These are phyloP conservation scores for Xylaria sp. DNA, from an alignment of 2,329 filamentous ascomycete genomes.

Conservation along the genomic window DNA sequence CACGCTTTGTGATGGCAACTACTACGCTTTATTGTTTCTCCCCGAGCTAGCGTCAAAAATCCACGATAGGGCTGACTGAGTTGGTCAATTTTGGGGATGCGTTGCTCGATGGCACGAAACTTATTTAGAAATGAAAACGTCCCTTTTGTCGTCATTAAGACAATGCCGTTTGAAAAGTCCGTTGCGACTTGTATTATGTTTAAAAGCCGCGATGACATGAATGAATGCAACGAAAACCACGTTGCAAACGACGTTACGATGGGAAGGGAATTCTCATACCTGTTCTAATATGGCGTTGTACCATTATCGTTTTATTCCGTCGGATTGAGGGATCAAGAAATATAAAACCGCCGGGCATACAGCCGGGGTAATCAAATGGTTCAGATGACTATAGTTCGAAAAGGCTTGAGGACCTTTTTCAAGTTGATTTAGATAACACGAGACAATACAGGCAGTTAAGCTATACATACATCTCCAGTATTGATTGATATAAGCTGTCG, in stretches of 20 bases:
- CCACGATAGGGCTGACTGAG: background rate
- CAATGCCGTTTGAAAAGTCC: background rate
- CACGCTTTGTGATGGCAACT: conserved; percentile 71
- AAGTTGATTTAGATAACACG: background rate
- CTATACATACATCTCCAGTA: background rate
- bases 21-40: background rate
- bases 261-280: background rate
- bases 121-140: background rate
- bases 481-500: background rate
- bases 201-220: conserved; percentile 5
- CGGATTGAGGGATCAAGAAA: background rate
- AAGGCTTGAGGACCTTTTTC: background rate
- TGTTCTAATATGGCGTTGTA: background rate
- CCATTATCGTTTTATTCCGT: conserved; percentile 6
- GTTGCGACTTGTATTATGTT: conserved; percentile 21
- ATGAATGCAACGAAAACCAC: background rate
- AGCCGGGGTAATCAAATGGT: background rate
- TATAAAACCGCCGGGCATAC: background rate
- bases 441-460: background rate
- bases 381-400: background rate
- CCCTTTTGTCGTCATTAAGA: background rate
- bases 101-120: background rate
- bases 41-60: background rate
- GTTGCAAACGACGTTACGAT: conserved; percentile 20
- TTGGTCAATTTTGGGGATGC: background rate